Conservation (phyloP, 2,329 filamentous ascomycete genomes). For the Orbilia ellipsospora region DNA sequence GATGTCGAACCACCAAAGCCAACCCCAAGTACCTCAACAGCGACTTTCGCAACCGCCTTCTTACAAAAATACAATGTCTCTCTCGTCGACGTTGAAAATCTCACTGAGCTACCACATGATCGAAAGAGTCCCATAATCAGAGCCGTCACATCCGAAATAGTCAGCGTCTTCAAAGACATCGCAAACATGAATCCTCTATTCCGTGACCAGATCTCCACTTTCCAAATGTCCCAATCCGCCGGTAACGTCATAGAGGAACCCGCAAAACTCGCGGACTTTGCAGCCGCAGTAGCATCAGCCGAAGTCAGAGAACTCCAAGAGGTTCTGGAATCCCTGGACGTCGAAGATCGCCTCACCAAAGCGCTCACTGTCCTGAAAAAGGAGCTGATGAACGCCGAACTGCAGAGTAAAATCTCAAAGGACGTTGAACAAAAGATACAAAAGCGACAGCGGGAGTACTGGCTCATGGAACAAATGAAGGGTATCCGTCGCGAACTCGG, state of each 20-base stretch:
- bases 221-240: constrained; percentile 92
- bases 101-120: constrained; percentile 87
- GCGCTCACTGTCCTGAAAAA: constrained; percentile 94
- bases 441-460: constrained; percentile 96
- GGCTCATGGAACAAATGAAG: constrained; percentile 99
- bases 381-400: constrained; percentile 96
- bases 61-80: constrained; percentile 91
- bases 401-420: constrained; percentile 97
- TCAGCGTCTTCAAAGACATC: constrained; percentile 98
- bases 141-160: constrained; percentile 95
- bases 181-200: constrained; percentile 93
- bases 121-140: constrained; percentile 88
- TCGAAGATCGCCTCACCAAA: constrained; percentile 92
- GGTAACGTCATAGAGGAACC: constrained; percentile 96
- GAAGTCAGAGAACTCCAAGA: constrained; percentile 93
- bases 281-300: constrained; percentile 93
- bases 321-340: constrained; percentile 85
- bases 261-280: constrained; percentile 94
- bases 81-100: constrained; percentile 93
- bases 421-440: constrained; percentile 98
- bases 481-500: constrained; percentile 94
- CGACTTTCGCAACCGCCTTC: constrained; percentile 74
- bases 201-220: constrained; percentile 95
- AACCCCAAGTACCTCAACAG: constrained; percentile 59
- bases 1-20: constrained; percentile 64